phyloP scores from a whole-genome alignment of 768 basidiomycete genomes.

The Rhodosporidiobolus sp. region DNA sequence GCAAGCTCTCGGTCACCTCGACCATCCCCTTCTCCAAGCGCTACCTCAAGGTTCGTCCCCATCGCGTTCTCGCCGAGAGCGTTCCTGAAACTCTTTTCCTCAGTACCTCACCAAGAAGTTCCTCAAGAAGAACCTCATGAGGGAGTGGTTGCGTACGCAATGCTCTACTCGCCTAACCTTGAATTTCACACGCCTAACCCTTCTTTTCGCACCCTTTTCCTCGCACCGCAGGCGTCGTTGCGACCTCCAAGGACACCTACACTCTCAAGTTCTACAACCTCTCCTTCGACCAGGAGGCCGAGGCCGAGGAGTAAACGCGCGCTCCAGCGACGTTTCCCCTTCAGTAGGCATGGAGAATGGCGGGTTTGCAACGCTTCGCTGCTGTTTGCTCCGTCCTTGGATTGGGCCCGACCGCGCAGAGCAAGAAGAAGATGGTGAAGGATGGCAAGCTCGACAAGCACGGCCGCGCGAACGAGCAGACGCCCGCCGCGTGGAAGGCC shows the following conservation, averaged over 20 bases:
- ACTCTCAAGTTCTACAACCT: conserved; percentile 74
- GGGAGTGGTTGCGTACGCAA: conserved; percentile 98
- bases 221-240: no score
- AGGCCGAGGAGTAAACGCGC: conserved; percentile 49
- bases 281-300: conserved; percentile 52
- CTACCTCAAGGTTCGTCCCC: conserved; percentile 65
- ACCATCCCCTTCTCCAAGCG: conserved; percentile 87
- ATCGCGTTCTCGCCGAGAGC: no score
- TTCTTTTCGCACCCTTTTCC: no score
- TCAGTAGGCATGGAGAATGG: no score
- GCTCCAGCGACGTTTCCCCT: not conserved
- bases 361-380: no score
- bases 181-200: no score
- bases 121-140: conserved; percentile 78
- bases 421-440: conserved; percentile 97
- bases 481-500: conserved; percentile 83
- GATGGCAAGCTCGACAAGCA: conserved; percentile 96
- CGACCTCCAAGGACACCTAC: conserved; percentile 87
- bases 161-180: no score
- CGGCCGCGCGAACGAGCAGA: conserved; percentile 82
- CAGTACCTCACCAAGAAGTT: conserved; percentile 82
- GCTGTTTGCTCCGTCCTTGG: conserved; percentile 51
- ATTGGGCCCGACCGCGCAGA: conserved; percentile 90
- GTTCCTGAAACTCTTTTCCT: no score
- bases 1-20: conserved; percentile 78